phyloP scores from a whole-genome alignment of 2,329 filamentous ascomycete species.

The Aspergillus sp. region DNA sequence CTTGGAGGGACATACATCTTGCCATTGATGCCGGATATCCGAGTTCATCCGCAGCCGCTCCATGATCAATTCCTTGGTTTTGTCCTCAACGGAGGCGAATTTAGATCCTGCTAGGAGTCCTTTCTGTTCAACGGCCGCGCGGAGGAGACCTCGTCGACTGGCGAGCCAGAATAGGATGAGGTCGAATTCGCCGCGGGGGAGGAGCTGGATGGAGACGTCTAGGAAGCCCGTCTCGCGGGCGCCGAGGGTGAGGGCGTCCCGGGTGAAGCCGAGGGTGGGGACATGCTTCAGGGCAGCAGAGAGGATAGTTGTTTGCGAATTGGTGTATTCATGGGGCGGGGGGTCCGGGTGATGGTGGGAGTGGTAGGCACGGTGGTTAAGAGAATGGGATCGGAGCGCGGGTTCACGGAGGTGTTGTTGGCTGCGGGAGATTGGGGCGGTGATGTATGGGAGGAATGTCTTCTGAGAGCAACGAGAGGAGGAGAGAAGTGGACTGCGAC shows the following conservation, averaged over 20 bases:
- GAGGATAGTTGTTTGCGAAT: slow-evolving; percentile 73
- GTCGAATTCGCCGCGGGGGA: slow-evolving; percentile 77
- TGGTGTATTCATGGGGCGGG: slow-evolving; percentile 57
- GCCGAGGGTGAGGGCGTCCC: slow-evolving; percentile 69
- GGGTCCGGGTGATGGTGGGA: slow-evolving; percentile 67
- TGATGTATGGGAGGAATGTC: background rate
- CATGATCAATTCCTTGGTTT: slow-evolving; percentile 71
- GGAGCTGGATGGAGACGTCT: slow-evolving; percentile 79
- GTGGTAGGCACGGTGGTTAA: slow-evolving; percentile 59
- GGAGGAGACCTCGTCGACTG: slow-evolving; percentile 39
- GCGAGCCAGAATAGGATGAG: slow-evolving; percentile 60
- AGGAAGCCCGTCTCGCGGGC: slow-evolving; percentile 82
- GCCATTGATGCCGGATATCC: slow-evolving; percentile 73
- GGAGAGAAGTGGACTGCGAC: background rate
- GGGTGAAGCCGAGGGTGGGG: slow-evolving; percentile 78
- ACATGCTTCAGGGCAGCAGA: slow-evolving; percentile 77
- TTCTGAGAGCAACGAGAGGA: background rate
- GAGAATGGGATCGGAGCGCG: slow-evolving; percentile 59
- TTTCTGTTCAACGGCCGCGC: slow-evolving; percentile 32
- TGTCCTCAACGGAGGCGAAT: slow-evolving; percentile 55
- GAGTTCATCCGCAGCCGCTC: slow-evolving; percentile 74
- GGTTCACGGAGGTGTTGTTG: background rate
- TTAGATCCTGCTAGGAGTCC: slow-evolving; percentile 26
- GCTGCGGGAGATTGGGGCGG: background rate
- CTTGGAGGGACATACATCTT: slow-evolving; percentile 64